Evolutionary conservation across 1,284 basidiomycete species (phyloP).

Genomic region (Porogramme epimiltina): DNA sequence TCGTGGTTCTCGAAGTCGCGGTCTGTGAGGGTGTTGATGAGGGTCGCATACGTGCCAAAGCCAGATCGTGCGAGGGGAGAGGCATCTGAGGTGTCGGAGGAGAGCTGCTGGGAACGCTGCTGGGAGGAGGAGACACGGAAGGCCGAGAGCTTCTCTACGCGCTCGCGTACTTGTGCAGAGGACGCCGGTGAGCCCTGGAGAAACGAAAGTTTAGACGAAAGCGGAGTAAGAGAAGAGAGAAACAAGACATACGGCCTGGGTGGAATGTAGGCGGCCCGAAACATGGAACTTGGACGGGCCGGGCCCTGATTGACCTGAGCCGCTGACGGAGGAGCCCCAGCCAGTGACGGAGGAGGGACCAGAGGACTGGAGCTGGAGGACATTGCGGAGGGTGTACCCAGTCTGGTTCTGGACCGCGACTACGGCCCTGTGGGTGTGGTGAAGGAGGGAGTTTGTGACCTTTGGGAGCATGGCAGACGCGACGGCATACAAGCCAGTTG

Average conservation of each 20-base stretch:
- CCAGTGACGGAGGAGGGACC: slow-evolving; percentile 34
- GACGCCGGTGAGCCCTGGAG: slow-evolving; percentile 4
- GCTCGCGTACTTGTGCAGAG: slow-evolving; percentile 17
- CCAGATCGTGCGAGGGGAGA: slow-evolving; percentile 19
- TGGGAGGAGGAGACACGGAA: slow-evolving; percentile 18
- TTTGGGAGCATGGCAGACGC: slow-evolving; percentile 68
- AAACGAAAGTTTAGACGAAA: slow-evolving; percentile 46
- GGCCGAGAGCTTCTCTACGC: slow-evolving; percentile 20
- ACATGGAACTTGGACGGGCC: slow-evolving; percentile 68
- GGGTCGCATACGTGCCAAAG: slow-evolving; percentile 63
- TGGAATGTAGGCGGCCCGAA: slow-evolving; percentile 67
- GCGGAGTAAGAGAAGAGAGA: background rate
- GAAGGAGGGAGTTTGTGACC: slow-evolving; percentile 72
- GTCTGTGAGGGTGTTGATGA: slow-evolving; percentile 71
- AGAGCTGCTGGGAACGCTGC: slow-evolving; percentile 7
- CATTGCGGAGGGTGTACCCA: slow-evolving; percentile 67
- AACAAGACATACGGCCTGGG: slow-evolving; percentile 49
- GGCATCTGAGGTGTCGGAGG: slow-evolving; percentile 10
- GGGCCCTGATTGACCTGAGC: slow-evolving; percentile 46
- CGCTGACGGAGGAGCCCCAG: slow-evolving; percentile 51
- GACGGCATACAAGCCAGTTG: slow-evolving; percentile 16
- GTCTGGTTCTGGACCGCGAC: slow-evolving; percentile 73
- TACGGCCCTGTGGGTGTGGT: slow-evolving; percentile 74
- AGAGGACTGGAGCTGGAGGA: slow-evolving; percentile 63
- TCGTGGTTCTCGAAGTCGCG: slow-evolving; percentile 73